These are phyloP conservation scores for Graphilbum fragrans DNA, from an alignment of 2,329 filamentous ascomycete species.

Conservation along the genomic window DNA sequence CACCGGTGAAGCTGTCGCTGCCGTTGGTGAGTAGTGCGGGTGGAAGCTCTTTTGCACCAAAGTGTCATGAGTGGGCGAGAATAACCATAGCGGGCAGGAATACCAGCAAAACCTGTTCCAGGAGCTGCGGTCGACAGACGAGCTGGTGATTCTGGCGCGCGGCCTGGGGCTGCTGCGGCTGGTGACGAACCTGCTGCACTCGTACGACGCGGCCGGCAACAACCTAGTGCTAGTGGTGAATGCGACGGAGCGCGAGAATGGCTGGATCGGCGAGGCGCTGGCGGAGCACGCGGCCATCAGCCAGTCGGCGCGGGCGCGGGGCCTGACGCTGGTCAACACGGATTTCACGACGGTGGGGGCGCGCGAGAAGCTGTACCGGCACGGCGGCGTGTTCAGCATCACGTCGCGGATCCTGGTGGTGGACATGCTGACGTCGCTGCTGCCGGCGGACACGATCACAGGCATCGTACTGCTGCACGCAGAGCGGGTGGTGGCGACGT, in stretches of 20 bases:
- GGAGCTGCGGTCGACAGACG: conserved; percentile 80
- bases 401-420: conserved; percentile 93
- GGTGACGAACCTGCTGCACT: conserved; percentile 90
- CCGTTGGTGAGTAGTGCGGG: conserved; percentile 48
- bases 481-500: conserved; percentile 75
- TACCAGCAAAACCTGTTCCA: conserved; percentile 95
- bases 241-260: conserved; percentile 86
- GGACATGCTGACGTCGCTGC: conserved; percentile 72
- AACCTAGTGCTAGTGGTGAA: conserved; percentile 84
- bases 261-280: conserved; percentile 90
- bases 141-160: conserved; percentile 81
- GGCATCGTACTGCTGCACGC: conserved; percentile 82
- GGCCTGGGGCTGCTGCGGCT: conserved; percentile 86
- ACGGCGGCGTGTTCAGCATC: conserved; percentile 87
- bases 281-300: conserved; percentile 93
- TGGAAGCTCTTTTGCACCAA: not conserved
- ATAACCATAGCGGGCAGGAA: conserved; percentile 37
- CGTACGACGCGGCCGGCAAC: conserved; percentile 90
- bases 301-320: conserved; percentile 67
- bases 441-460: conserved; percentile 75
- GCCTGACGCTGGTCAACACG: conserved; percentile 85
- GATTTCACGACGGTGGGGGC: conserved; percentile 79
- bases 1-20: conserved; percentile 67
- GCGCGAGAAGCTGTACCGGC: conserved; percentile 82
- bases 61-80: too few relatives aligned